Conservation (phyloP, 768 basidiomycete genomes). For the Candolleomyces efflorescens region DNA sequence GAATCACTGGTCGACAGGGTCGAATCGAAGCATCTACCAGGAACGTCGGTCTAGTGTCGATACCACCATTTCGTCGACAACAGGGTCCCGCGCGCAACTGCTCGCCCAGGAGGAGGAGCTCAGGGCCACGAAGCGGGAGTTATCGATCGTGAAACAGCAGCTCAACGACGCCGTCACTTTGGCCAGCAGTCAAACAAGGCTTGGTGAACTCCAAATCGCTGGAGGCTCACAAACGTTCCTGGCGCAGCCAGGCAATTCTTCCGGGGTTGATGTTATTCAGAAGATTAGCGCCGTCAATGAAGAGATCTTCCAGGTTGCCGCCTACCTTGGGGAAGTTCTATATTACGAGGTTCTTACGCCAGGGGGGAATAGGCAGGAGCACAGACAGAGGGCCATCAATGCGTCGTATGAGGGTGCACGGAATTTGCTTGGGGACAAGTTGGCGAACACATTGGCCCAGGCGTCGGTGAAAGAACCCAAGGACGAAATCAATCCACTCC, state of each 20-base stretch:
- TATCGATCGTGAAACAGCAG: conserved; percentile 4
- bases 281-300: conserved; percentile 43
- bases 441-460: conserved; percentile 2
- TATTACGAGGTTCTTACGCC: conserved; percentile 13
- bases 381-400: not conserved
- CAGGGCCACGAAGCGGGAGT: conserved; percentile 2
- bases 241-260: conserved; percentile 34
- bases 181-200: conserved; percentile 28
- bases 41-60: too few relatives aligned
- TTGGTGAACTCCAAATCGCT: conserved; percentile 40
- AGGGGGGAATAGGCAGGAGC: not conserved
- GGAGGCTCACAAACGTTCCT: conserved; percentile 43
- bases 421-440: conserved; percentile 17
- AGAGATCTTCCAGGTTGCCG: conserved; percentile 46
- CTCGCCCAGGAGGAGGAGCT: conserved; percentile 9
- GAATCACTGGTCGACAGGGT: too few relatives aligned
- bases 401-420: conserved; percentile 16
- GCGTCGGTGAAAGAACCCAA: not conserved
- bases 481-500: conserved; percentile 2
- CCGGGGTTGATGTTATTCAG: conserved; percentile 40
- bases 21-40: too few relatives aligned
- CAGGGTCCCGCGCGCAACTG: too few relatives aligned
- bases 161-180: conserved; percentile 18
- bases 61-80: too few relatives aligned
- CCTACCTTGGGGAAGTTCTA: conserved; percentile 40